phyloP scores from a whole-genome alignment of 805 yeast genomes.

The Yarrowia yakushimensis region DNA sequence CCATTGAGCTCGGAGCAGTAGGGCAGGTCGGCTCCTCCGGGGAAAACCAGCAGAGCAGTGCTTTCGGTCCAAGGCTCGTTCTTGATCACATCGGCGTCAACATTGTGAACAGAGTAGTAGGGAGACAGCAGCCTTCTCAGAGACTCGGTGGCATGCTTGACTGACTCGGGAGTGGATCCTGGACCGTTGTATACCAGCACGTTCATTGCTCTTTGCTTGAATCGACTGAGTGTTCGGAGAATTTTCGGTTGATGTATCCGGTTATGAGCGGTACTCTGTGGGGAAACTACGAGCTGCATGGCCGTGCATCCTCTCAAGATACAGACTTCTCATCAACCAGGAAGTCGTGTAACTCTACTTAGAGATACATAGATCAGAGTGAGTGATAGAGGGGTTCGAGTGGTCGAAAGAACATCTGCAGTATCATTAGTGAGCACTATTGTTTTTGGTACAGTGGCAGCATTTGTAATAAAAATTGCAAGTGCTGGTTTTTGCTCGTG shows the following conservation, averaged over 20 bases:
- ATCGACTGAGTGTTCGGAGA: constrained; percentile 17
- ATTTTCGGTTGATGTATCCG: constrained; percentile 14
- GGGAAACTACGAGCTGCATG: constrained; percentile 3
- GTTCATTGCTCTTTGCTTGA: constrained; percentile 48
- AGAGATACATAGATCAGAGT: not conserved
- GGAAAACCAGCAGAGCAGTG: constrained; percentile 76
- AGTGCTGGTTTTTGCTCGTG: too few species aligned
- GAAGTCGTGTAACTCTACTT: not conserved
- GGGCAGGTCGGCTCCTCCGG: constrained; percentile 97
- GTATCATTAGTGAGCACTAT: not conserved
- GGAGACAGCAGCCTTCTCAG: constrained; percentile 76
- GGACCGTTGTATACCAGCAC: constrained; percentile 72
- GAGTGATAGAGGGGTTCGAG: too few species aligned
- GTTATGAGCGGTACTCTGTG: constrained; percentile 9
- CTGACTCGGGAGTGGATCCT: constrained; percentile 85
- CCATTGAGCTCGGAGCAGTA: constrained; percentile 72
- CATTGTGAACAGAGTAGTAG: constrained; percentile 76
- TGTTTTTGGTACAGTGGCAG: not conserved
- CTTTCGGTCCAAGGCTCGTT: constrained; percentile 87
- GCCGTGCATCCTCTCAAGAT: not conserved
- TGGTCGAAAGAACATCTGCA: not conserved
- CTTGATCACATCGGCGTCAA: constrained; percentile 56
- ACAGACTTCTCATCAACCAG: not conserved
- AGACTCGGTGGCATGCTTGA: constrained; percentile 76
- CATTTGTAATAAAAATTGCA: too few species aligned